Base-by-base conservation (phyloP, 1,139 yeast genomes). In the Yamadazyma dendronema region DNA sequence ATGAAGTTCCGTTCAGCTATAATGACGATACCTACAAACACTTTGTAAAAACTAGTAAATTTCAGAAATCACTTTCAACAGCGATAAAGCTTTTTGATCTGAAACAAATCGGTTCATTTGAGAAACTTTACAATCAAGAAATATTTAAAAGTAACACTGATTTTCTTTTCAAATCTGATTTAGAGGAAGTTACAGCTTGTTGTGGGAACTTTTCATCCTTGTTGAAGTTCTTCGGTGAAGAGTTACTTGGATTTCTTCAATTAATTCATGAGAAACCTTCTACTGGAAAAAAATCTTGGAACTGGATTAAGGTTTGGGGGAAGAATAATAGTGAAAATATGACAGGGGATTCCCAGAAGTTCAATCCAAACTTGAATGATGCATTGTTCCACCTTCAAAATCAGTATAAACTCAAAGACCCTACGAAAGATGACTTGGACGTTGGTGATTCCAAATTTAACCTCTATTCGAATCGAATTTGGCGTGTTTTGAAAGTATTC, bases 161-260 rank as follows among this genome's bases (percentile, higher is more conserved):
- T 30, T 52, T 65, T 33, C 58, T 64, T n/a, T 67, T 70, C 34
- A 71, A 74, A 41, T 76, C 85, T 1, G 83, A 81, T 42, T 84
- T 82, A 47, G 95, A 86, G 56, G 92, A 84, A 46, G 84, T 84
- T 4, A 85, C 92, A 1, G 95, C 95, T 0, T 78, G 87, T 38
- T 85, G 94, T 62, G 94, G 92, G 2, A 84, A 86, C 52, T 86
- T 85, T 53, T 73, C 89, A 0, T 76, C 81, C 26, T 70, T 84
- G 25, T 54, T 87, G 29, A 75, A 77, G 3, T 79, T 82, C 39
- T 80, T 79, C 50, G 81, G 87, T 1, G 67, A 67, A 35, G 89
- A 81, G 43, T 59, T 85, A 37, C 57, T 61, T 24, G 65, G 58
- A 4, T 77, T 80, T 44, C 59, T 85, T 30, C 59, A 62, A 17